Evolutionary conservation across 352 stramenopile species (phyloP).

Genomic region (Globisporangium solare): DNA sequence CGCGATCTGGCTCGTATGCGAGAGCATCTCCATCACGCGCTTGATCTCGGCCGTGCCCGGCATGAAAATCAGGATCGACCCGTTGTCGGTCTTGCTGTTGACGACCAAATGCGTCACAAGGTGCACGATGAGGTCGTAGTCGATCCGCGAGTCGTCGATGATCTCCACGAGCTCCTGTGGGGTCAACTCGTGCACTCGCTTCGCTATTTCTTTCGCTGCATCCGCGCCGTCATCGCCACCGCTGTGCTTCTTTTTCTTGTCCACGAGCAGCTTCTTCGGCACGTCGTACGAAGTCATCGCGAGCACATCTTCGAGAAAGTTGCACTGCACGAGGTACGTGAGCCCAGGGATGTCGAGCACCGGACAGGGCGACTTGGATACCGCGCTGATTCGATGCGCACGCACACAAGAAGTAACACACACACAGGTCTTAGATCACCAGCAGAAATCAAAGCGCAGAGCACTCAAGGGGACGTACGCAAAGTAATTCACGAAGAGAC

Average conservation of each 20-base stretch:
- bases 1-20: slow-evolving; percentile 18
- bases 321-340: slow-evolving; percentile 71
- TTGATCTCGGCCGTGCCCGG: slow-evolving; percentile 84
- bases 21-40: slow-evolving; percentile 67
- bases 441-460: neutral
- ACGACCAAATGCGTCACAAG: slow-evolving; percentile 78
- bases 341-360: slow-evolving; percentile 85
- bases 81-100: slow-evolving; percentile 14
- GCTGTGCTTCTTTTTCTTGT: slow-evolving; percentile 45
- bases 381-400: slow-evolving; percentile 6
- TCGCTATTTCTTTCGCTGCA: slow-evolving; percentile 18
- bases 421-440: neutral
- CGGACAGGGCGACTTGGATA: slow-evolving; percentile 32
- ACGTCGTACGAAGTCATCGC: slow-evolving; percentile 57
- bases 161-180: slow-evolving; percentile 51
- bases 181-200: slow-evolving; percentile 27
- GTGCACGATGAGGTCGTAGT: slow-evolving; percentile 91
- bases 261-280: slow-evolving; percentile 45
- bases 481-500: slow-evolving; percentile 87
- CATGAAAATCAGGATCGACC: slow-evolving; percentile 82
- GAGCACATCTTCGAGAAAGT: slow-evolving; percentile 80
- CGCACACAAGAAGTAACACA: neutral
- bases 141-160: slow-evolving; percentile 89
- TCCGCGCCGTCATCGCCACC: slow-evolving; percentile 19
- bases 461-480: slow-evolving; percentile 27